Conservation (phyloP, 371 early-diverging fungal genomes). For the Zancudomyces culisetae region DNA sequence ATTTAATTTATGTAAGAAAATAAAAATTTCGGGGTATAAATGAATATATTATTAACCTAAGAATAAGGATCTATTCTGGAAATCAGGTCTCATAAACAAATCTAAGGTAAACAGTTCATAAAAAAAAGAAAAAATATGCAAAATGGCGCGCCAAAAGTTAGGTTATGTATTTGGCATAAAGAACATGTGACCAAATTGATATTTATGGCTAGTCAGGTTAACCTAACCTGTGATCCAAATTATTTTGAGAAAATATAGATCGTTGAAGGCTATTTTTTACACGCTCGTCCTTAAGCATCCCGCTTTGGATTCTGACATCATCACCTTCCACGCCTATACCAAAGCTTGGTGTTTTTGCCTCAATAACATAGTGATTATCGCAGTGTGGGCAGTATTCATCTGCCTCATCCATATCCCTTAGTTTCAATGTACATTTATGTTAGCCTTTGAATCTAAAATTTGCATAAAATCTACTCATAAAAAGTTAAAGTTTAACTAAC, state of each 20-base stretch:
- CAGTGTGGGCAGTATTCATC: constrained; percentile 97
- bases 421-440: too few relatives aligned
- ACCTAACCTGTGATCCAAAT: constrained; percentile 12
- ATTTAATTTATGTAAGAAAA: too few relatives aligned
- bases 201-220: constrained; percentile 2
- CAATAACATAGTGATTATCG: constrained; percentile 88
- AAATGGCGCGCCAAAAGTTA: too few relatives aligned
- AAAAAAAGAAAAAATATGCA: too few relatives aligned
- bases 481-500: too few relatives aligned
- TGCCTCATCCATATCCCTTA: constrained; percentile 68
- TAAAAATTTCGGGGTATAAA: too few relatives aligned
- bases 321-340: constrained; percentile 77
- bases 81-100: too few relatives aligned
- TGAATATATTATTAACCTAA: neutral
- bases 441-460: too few relatives aligned
- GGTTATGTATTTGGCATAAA: neutral
- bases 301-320: constrained; percentile 46
- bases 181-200: neutral
- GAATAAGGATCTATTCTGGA: too few relatives aligned
- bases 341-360: constrained; percentile 73
- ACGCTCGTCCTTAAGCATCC: constrained; percentile 20
- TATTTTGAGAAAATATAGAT: constrained; percentile 5
- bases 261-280: constrained; percentile 2
- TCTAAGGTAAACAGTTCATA: too few relatives aligned
- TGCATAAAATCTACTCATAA: too few relatives aligned